These are phyloP conservation scores for Ilex aquifolium DNA, from an alignment of 257 asterid genomes.

Conservation along the genomic window DNA sequence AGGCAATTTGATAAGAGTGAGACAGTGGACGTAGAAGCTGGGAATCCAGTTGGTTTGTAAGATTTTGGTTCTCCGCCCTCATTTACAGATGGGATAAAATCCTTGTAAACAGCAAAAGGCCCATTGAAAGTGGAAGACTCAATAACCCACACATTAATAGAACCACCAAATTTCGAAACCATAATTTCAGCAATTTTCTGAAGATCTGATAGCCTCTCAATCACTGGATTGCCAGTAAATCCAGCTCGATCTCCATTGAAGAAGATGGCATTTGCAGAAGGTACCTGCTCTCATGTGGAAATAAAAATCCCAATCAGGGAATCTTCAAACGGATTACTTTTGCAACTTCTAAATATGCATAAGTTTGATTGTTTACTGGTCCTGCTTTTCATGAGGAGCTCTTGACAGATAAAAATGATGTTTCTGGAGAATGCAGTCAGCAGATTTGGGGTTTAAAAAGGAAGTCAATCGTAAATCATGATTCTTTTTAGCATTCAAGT, in stretches of 20 bases:
- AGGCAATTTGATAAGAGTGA: conserved; percentile 64
- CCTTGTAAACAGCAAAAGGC: conserved; percentile 84
- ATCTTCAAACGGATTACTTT: too few species aligned
- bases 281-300: conserved; percentile 42
- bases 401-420: not conserved
- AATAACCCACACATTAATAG: conserved; percentile 81
- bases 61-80: conserved; percentile 73
- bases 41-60: conserved; percentile 72
- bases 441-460: not conserved
- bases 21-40: conserved; percentile 72
- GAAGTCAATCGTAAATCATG: too few species aligned
- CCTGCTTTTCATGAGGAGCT: not conserved
- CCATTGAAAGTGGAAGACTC: conserved; percentile 81
- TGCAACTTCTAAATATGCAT: too few species aligned
- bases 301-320: not conserved
- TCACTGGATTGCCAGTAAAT: conserved; percentile 72
- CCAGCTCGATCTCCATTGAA: conserved; percentile 81
- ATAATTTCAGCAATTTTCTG: conserved; percentile 61
- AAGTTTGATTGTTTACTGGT: too few species aligned
- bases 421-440: not conserved
- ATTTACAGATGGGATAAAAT: conserved; percentile 71
- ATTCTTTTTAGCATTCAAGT: too few species aligned
- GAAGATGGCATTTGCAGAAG: conserved; percentile 82
- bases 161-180: conserved; percentile 75
- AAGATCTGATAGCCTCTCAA: conserved; percentile 80